Evolutionary conservation across 2,329 filamentous ascomycete species (phyloP), one percentile per base, ranked within the genome.

Genomic region (Scedosporium minutisporum): DNA sequence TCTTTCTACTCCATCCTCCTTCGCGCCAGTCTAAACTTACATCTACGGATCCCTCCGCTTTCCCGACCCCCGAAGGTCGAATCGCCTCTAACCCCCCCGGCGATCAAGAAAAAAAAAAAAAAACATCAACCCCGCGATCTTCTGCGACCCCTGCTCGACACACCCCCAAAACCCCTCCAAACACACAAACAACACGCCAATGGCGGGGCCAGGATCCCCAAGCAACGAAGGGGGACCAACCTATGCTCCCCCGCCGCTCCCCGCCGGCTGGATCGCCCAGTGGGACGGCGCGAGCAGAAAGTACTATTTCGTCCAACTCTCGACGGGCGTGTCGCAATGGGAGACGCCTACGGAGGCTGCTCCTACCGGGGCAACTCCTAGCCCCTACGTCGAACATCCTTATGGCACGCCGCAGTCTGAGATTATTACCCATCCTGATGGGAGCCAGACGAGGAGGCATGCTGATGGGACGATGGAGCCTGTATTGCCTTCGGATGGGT

Each of bases 291-390:
- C 78, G 63, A 84, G 80, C 72, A 82, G 78, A 72, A 87, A 87
- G 72, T 88, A 88, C 72, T 88, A 88, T 73, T 88, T 84, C 71
- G 87, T 90, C 60, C 87, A 90, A 73, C 82, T 90, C 62, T 86
- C 85, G 61, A 90, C 87, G 6, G 87, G 87, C 58, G 79, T 84
- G 44, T 89, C 87, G 65, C 87, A 90, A 74, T 90, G 88, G 87
- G 87, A 90, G n/a, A 80, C 82, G 38, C 87, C 87, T 38, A 89
- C 84, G 14, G 78, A 84, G 64, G 80, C 86, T 59, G 86, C 83
- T 6, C 85, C 83, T 55, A 80, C 82, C 23, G 84, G 85, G 65
- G 84, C 77, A 69, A 86, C 83, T 44, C 86, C 83, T 57, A 81
- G 76, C 65, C 80, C 79, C 63, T 77, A 73, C 61, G 68, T 72